Base-by-base conservation (phyloP, 1,284 basidiomycete species). In the Salmacisia buchloeana region DNA sequence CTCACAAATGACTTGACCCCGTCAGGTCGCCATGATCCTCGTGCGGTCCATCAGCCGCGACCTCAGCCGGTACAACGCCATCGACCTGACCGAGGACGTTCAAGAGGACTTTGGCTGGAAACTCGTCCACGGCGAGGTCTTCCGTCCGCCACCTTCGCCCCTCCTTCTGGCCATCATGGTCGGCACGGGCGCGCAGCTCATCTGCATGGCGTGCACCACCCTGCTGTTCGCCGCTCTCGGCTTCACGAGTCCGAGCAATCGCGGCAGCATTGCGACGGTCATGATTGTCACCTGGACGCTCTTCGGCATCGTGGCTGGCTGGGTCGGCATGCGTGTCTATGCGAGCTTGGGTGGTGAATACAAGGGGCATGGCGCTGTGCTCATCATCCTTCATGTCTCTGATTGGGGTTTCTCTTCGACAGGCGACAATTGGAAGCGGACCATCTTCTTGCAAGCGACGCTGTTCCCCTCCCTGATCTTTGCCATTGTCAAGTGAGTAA, bases 21-120 rank as follows among this genome's bases (percentile, higher is more conserved):
- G n/a, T n/a, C 94, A 6, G 91, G 94, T 97, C 39, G 89, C 87
- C 52, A 90, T 94, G 86, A 88, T 97, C 65, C 85, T 98, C 21
- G 82, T 89, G 66, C 86, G 92, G 61, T 92, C 88, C 38, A 89
- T 97, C 49, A 87, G 89, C 39, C 88, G 91, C 77, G 94, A 98
- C 83, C 94, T 97, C 67, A 87, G 87, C 60, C 86, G 93, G n/a
- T 98, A 97, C 82, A 96, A 97, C 76, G 90, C 91, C 7, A 90
- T 94, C 69, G 94, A 97, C 80, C 82, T 94, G 35, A 90, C 88
- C 71, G 94, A 97, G 80, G 93, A 97, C 73, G 90, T 97, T 0
- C 93, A 96, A 82, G 93, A 97, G 81, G 94, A 98, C 75, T 97
- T 90, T 84, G 94, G 94, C 3, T 98, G 94, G 94, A 97, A 97